Base-by-base conservation (phyloP, 1,284 basidiomycete species). In the Microbotryum lychnidis-dioicae region DNA sequence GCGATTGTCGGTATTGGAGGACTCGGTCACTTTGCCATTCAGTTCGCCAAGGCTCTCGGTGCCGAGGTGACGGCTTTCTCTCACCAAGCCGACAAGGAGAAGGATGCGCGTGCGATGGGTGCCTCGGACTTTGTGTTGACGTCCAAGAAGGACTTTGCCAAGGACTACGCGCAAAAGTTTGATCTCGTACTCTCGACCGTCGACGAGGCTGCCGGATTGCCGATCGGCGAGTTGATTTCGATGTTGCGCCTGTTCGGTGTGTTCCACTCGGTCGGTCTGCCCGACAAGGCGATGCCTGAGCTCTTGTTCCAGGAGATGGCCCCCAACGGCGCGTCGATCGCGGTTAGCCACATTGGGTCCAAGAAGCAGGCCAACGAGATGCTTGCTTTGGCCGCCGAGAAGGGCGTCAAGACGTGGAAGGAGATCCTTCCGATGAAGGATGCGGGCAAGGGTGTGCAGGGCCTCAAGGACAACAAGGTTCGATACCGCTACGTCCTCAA, bases 161-260 rank as follows among this genome's bases (percentile, higher is more conserved):
- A 81, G 62, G 70, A 77, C 23, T 75, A 78, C 64, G 70, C 73
- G 25, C 74, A 74, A 44, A 77, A 79, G 52, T 76, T 87, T 33
- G 84, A 87, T 74, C 72, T 87, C 37, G 84, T 87, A 70, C 77
- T 87, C 69, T 82, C 81, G 56, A 80, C 78, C 56, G 71, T 71
- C 57, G 75, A 79, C 65, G 65, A 72, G 21, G 58, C 71, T 8
- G 60, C 69, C n/a, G 71, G 65, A 18, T 69, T 75, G 31, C 74
- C 79, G 7, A 67, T 81, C 46, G 68, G 73, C 56, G 76, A 79
- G 54, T 79, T 80, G 67, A 71, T 82, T 46, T 75, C 76, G 25
- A 78, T 77, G 58, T 77, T 83, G 62, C 77, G 77, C 74, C 78
- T 84, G 56, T 77, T 83, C 74, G 78, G 81, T 67, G 73, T 77